Evolutionary conservation across 2,329 filamentous ascomycete species (phyloP).

Genomic region (Truncatella angustata): DNA sequence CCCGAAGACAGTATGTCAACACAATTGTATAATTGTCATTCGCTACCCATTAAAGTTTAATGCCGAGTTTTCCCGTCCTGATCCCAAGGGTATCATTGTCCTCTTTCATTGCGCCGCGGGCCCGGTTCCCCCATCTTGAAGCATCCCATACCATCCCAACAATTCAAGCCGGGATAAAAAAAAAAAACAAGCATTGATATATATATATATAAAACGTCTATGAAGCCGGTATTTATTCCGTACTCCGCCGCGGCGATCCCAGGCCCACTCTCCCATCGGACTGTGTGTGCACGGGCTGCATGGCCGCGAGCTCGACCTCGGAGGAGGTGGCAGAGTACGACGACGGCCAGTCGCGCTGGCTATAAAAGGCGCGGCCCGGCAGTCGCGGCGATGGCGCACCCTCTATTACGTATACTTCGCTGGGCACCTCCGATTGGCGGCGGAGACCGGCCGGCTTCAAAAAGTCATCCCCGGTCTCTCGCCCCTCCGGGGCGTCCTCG

Average conservation of each 20-base stretch:
- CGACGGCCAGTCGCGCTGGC: neutral
- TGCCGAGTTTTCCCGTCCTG: too few species aligned
- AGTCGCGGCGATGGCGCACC: conserved; percentile 21
- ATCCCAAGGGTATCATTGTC: neutral
- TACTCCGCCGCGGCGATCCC: neutral
- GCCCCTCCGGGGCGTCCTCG: neutral
- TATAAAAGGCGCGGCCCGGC: neutral
- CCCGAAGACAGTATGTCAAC: too few species aligned
- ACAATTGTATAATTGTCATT: too few species aligned
- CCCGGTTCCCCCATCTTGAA: neutral
- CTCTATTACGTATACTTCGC: conserved; percentile 36
- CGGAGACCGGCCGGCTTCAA: conserved; percentile 12
- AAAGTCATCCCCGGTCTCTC: neutral
- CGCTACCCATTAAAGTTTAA: too few species aligned
- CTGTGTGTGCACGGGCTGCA: conserved; percentile 1
- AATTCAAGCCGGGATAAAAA: neutral
- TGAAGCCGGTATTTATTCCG: neutral
- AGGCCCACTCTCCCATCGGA: conserved; percentile 4
- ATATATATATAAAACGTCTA: neutral
- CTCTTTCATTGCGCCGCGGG: neutral
- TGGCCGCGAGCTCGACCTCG: neutral
- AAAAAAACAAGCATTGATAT: neutral
- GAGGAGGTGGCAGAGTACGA: conserved; percentile 1
- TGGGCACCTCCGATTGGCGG: conserved; percentile 24
- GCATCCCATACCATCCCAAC: too few species aligned